Evolutionary conservation across 1,284 basidiomycete species (phyloP).

Genomic region (Cutaneotrichosporon spelunceum): DNA sequence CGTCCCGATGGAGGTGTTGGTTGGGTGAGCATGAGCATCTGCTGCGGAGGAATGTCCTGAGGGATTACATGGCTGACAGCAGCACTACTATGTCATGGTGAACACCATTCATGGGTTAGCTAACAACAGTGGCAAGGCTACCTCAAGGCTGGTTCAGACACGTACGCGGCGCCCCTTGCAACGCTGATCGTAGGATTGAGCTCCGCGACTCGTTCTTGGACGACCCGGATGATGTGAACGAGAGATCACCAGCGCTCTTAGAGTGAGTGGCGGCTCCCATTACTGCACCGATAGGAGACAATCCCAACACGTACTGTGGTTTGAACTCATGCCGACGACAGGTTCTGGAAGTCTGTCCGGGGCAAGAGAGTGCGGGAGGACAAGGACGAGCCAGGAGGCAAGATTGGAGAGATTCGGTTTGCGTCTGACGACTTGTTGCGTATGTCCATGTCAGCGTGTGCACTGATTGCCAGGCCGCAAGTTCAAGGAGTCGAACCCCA

Average conservation of each 20-base stretch:
- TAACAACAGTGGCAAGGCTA: conserved; percentile 34
- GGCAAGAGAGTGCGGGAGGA: conserved; percentile 15
- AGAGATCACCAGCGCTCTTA: conserved; percentile 8
- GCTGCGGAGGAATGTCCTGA: background rate
- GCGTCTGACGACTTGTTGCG: conserved; percentile 26
- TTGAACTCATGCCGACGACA: conserved; percentile 8
- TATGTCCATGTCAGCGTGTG: conserved; percentile 12
- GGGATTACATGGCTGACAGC: background rate
- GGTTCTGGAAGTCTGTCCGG: conserved; percentile 30
- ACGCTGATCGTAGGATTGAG: conserved; percentile 22
- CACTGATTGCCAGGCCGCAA: background rate
- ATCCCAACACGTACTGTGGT: too few relatives aligned
- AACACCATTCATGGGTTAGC: background rate
- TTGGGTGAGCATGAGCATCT: conserved; percentile 25
- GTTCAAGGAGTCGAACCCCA: conserved; percentile 15
- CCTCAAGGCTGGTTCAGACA: conserved; percentile 35
- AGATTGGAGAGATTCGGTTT: conserved; percentile 23
- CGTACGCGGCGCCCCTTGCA: conserved; percentile 16
- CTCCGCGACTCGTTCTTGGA: conserved; percentile 18
- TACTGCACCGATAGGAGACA: too few relatives aligned
- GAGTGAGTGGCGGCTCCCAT: conserved; percentile 29
- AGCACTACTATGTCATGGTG: conserved; percentile 41
- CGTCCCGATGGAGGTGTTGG: conserved; percentile 24
- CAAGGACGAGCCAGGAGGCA: conserved; percentile 27
- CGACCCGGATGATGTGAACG: conserved; percentile 15